phyloP scores from a whole-genome alignment of 805 yeast species.

The Starmerella roubikii region DNA sequence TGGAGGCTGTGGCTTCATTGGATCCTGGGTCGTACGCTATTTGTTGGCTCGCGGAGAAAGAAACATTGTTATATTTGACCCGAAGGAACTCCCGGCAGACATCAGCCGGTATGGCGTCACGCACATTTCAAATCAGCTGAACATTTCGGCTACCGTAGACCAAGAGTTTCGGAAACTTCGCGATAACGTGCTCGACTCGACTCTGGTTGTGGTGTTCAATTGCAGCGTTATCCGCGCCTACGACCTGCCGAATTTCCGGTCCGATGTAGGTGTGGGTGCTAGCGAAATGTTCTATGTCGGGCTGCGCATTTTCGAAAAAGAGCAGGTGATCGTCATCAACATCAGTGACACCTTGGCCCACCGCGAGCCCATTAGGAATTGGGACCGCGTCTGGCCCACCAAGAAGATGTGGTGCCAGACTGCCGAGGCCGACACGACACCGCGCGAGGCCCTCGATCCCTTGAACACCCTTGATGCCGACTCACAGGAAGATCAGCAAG shows the following conservation, averaged over 20 bases:
- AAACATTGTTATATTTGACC: conserved; percentile 19
- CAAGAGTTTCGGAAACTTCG: conserved; percentile 7
- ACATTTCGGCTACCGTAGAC: conserved; percentile 9
- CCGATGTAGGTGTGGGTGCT: conserved; percentile 22
- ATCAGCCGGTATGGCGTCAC: conserved; percentile 19
- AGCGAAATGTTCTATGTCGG: conserved; percentile 16
- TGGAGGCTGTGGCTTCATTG: conserved; percentile 25
- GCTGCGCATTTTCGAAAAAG: conserved; percentile 6
- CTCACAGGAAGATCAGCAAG: conserved; percentile 2
- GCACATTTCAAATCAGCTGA: conserved; percentile 13
- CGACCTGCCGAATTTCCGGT: conserved; percentile 24
- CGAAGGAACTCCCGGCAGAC: conserved; percentile 20
- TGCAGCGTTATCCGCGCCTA: conserved; percentile 17
- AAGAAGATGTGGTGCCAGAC: conserved; percentile 10
- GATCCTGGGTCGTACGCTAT: conserved; percentile 25
- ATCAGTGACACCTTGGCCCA: conserved; percentile 20
- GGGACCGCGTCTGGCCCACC: conserved; percentile 15
- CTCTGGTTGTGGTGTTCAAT: conserved; percentile 18
- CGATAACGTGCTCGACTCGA: neutral
- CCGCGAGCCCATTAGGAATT: conserved; percentile 14
- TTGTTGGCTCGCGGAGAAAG: conserved; percentile 21
- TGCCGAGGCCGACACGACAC: neutral
- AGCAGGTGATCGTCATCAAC: conserved; percentile 13
- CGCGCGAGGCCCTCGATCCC: neutral
- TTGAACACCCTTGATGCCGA: neutral